These are phyloP conservation scores for Dovyalis caffra DNA, from an alignment of 345 rosid genomes.

Conservation along the genomic window DNA sequence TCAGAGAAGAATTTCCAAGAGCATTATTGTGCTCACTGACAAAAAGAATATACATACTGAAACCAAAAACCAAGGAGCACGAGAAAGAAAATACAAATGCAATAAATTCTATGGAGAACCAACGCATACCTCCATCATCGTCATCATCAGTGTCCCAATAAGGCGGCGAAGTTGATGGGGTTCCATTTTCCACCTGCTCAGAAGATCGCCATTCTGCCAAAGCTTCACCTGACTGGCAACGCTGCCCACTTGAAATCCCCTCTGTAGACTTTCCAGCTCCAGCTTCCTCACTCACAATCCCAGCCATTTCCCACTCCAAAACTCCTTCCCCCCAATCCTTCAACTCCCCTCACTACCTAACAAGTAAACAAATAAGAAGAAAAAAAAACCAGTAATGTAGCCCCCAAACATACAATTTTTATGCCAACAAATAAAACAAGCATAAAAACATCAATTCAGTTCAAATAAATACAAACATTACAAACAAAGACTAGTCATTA, in stretches of 20 bases:
- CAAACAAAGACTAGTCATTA: neutral
- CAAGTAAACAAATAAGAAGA: neutral
- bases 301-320: conserved; percentile 63
- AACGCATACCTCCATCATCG: conserved; percentile 59
- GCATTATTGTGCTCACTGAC: neutral
- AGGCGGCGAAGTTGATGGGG: conserved; percentile 80
- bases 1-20: neutral
- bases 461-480: neutral
- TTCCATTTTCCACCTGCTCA: conserved; percentile 89
- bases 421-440: neutral
- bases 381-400: neutral
- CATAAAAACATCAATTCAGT: neutral
- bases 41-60: neutral
- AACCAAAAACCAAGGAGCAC: neutral
- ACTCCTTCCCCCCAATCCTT: conserved; percentile 37
- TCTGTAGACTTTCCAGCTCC: conserved; percentile 69
- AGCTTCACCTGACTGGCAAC: conserved; percentile 73
- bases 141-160: conserved; percentile 90
- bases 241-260: conserved; percentile 56
- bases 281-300: conserved; percentile 57
- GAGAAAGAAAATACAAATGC: neutral
- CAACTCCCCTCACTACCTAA: conserved; percentile 24
- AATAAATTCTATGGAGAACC: neutral
- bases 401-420: neutral
- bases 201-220: conserved; percentile 91